Percentiles rank a stretch among this genome's conserved stretches.
phyloP scores from a whole-genome alignment of 2,329 filamentous ascomycete species.

The Chaetomiaceae sp. region DNA sequence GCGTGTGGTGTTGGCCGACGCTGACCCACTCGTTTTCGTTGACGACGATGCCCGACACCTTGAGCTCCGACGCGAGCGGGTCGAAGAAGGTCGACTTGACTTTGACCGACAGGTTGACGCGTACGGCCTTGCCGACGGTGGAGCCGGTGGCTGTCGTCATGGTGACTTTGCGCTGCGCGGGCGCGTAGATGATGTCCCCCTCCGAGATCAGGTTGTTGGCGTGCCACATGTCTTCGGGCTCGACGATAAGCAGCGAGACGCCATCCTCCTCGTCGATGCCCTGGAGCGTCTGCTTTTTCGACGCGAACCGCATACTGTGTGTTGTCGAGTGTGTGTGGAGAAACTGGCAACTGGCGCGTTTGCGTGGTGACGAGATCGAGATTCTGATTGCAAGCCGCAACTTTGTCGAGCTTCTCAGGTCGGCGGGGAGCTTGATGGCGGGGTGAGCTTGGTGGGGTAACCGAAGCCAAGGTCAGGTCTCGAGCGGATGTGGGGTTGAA shows the following conservation, averaged over 20 bases:
- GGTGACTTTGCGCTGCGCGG: conserved; percentile 52
- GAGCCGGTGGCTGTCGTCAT: conserved; percentile 43
- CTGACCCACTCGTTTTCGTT: conserved; percentile 49
- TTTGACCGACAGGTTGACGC: conserved; percentile 52
- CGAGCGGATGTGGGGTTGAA: too few relatives aligned
- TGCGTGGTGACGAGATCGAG: too few relatives aligned
- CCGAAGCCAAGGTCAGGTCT: too few relatives aligned
- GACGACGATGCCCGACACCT: conserved; percentile 51
- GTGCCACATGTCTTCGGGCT: conserved; percentile 51
- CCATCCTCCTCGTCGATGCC: conserved; percentile 36
- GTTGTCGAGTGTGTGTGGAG: too few relatives aligned
- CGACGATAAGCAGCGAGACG: conserved; percentile 37
- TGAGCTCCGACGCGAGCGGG: conserved; percentile 49
- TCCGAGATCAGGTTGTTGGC: conserved; percentile 56
- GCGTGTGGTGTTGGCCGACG: conserved; percentile 54
- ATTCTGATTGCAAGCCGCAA: too few relatives aligned
- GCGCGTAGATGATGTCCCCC: conserved; percentile 50
- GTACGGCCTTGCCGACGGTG: conserved; percentile 46
- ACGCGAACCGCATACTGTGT: conserved; percentile 35
- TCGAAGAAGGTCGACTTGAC: conserved; percentile 57
- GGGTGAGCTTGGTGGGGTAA: too few relatives aligned
- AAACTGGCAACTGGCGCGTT: background rate
- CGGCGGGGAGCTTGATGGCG: too few relatives aligned
- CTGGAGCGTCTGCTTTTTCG: conserved; percentile 36
- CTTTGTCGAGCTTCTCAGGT: too few relatives aligned